Base-by-base conservation (phyloP, 768 basidiomycete genomes). In the Pulveroboletus ravenelii region DNA sequence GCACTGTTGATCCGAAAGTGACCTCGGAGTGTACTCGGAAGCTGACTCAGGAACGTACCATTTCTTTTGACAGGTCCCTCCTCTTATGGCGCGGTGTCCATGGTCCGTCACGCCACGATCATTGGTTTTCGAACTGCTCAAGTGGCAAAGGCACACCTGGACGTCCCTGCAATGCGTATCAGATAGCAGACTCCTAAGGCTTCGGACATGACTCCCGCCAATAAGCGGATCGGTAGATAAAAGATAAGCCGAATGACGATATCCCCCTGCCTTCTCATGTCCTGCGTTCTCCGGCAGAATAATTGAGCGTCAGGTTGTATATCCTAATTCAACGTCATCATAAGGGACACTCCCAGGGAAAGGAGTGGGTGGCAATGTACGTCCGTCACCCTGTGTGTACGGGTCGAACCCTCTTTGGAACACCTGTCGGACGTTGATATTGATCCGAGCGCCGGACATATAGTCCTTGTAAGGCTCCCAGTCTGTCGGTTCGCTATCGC, bases 371-470 rank as follows among this genome's bases (percentile, higher is more conserved):
- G 29, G 10, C 18, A 18, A 13, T 25, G 23, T 23, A 37, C 0
- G 20, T 23, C 27, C 7, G 18, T 51, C 58, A 40, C 38, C 25
- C 29, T 13, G 48, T 39, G 46, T 12, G 46, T 46, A 37, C 17
- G 76, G 71, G 48, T 70, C 63, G 47, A 88, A 89, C 3, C 79
- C 84, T 61, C 78, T 85, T 2, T 87, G 86, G 62, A 90, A 89
- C 6, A 90, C 88, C 64, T 96, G 93, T 47, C 95, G 75, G 8
- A 92, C 90, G 59, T 97, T 97, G 49, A 97, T 75, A 62, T 97
- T 97, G 62, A 98, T 87, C 51, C 95, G 75, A 2, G 85, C 78
- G 3, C 77, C 77, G 40, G 62, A 68, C 66, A 93, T 70, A 65
- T 90, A 93, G 27, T 77, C 72, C 50, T 72, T 77, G 59, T 82